These are phyloP conservation scores for Alternaria gaisen DNA, from an alignment of 2,329 filamentous ascomycete genomes.

Conservation along the genomic window DNA sequence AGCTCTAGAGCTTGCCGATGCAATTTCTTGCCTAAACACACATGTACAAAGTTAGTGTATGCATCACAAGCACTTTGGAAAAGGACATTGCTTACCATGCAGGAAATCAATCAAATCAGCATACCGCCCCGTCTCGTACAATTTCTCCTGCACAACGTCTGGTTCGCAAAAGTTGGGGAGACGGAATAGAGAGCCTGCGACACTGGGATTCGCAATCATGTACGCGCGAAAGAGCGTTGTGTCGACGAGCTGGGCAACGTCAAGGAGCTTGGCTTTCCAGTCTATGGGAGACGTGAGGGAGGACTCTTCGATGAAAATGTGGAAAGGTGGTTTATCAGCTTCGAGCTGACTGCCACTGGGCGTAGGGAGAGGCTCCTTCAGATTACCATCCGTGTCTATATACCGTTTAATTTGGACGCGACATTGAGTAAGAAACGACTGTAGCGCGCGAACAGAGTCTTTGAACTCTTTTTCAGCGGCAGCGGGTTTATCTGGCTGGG, in stretches of 20 bases:
- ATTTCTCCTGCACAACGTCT: slow-evolving; percentile 89
- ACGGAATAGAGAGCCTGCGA: slow-evolving; percentile 90
- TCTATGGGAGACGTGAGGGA: slow-evolving; percentile 55
- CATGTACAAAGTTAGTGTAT: too few species aligned
- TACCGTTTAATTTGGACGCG: slow-evolving; percentile 71
- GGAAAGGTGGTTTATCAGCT: slow-evolving; percentile 53
- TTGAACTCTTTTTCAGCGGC: slow-evolving; percentile 83
- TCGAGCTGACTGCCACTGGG: slow-evolving; percentile 51
- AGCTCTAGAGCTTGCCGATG: slow-evolving; percentile 87
- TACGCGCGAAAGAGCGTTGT: slow-evolving; percentile 94
- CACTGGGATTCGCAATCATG: slow-evolving; percentile 87
- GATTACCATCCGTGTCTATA: slow-evolving; percentile 65
- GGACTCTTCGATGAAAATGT: slow-evolving; percentile 51
- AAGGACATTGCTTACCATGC: slow-evolving; percentile 78
- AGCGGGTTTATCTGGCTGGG: slow-evolving; percentile 58
- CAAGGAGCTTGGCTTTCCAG: slow-evolving; percentile 74
- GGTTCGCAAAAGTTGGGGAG: slow-evolving; percentile 98
- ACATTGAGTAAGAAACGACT: slow-evolving; percentile 87
- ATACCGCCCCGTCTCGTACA: slow-evolving; percentile 88
- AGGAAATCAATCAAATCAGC: slow-evolving; percentile 97
- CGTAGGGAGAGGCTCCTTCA: slow-evolving; percentile 66
- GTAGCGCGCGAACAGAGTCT: slow-evolving; percentile 81
- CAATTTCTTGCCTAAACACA: slow-evolving; percentile 73
- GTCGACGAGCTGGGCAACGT: slow-evolving; percentile 85
- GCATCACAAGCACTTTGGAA: too few species aligned